These are phyloP conservation scores for Penicillium brasilianum DNA, from an alignment of 2,329 filamentous ascomycete genomes.

Conservation along the genomic window DNA sequence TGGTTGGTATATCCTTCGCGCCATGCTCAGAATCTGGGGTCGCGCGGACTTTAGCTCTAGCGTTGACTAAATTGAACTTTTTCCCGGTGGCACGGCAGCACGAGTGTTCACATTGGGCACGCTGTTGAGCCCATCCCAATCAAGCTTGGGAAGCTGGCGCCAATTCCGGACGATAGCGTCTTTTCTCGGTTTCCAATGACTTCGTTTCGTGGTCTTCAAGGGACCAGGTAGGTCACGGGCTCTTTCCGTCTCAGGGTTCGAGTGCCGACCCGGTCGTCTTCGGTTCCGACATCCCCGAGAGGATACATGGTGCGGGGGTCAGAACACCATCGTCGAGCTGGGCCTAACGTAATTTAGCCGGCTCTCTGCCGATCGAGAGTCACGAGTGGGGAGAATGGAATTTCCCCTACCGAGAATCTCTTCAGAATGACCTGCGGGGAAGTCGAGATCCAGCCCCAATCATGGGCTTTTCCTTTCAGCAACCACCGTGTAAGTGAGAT, in stretches of 20 bases:
- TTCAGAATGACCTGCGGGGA: not conserved
- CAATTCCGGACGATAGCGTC: not conserved
- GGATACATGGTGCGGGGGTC: not conserved
- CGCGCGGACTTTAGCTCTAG: slow-evolving; percentile 70
- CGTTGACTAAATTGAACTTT: slow-evolving; percentile 66
- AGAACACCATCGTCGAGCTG: not conserved
- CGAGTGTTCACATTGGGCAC: not conserved
- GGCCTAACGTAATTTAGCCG: not conserved
- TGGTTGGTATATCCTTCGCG: not conserved
- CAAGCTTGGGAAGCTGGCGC: not conserved
- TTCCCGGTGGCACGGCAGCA: slow-evolving; percentile 5
- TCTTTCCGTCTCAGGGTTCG: not conserved
- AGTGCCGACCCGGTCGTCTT: not conserved
- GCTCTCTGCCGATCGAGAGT: not conserved
- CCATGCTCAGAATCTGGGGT: slow-evolving; percentile 42
- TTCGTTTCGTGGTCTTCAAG: not conserved
- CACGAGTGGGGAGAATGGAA: not conserved
- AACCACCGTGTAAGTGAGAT: not conserved
- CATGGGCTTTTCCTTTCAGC: not conserved
- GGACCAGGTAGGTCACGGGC: not conserved
- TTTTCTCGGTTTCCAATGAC: not conserved
- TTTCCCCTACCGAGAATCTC: not conserved
- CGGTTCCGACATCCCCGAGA: not conserved
- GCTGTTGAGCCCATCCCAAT: not conserved
- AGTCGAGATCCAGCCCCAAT: not conserved